Conservation (phyloP, 306 rosid genomes). For the Quercus wislizeni region DNA sequence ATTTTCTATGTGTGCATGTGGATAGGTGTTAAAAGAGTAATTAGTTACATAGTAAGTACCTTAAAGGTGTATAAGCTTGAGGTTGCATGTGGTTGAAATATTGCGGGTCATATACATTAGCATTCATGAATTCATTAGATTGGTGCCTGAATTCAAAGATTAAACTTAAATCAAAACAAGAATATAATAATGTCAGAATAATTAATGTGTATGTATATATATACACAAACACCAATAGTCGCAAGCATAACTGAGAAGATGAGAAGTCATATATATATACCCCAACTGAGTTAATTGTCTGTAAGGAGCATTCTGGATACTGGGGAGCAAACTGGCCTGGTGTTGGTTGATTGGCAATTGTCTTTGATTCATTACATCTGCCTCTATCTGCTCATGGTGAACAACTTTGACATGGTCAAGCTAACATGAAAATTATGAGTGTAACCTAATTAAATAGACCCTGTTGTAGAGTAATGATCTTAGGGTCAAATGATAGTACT, state of each 20-base stretch:
- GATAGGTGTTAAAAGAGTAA: not conserved
- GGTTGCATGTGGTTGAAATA: not conserved
- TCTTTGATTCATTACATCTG: slow-evolving; percentile 2
- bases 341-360: not conserved
- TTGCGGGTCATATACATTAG: not conserved
- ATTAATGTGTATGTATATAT: not conserved
- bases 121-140: slow-evolving; percentile 10
- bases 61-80: not conserved
- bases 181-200: not conserved
- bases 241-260: not conserved
- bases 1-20: not conserved
- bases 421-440: not conserved
- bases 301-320: slow-evolving; percentile 2
- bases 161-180: not conserved
- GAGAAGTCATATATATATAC: not conserved
- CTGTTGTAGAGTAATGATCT: not conserved
- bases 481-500: not conserved
- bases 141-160: not conserved
- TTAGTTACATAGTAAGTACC: not conserved
- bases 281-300: not conserved
- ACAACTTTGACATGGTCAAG: not conserved
- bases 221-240: not conserved
- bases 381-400: slow-evolving; percentile 10
- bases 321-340: slow-evolving; percentile 1
- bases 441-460: not conserved